Evolutionary conservation across 1,139 yeast genomes (phyloP), one percentile per base, ranked within the genome.

Genomic region (Zhuliangozyma parablackwelliae): DNA sequence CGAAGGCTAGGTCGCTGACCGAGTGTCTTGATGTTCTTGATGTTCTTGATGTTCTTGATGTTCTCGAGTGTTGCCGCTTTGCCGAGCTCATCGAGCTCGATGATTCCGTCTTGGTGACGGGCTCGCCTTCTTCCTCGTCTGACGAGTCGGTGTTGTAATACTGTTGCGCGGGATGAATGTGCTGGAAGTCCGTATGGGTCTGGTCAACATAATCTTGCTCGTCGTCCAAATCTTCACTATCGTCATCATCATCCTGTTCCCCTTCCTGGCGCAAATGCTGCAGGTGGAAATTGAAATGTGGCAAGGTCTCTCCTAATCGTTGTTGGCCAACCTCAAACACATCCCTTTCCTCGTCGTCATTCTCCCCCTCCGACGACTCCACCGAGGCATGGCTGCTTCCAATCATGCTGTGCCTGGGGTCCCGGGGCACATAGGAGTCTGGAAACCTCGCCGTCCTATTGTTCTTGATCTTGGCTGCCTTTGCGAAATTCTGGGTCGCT

Each of bases 401-500:
- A 42, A 20, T 13, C 30, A 35, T 30, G 2, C 29, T 13, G 12
- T 37, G 36, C 27, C 43, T 32, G 20, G 44, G 46, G 28, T 43
- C 44, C 12, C 34, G 35, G 3, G 45, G 43, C 6, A 10, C 30
- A 20, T 43, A 53, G 42, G 51, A 53, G 37, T 57, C 69, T 3
- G 69, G 66, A 36, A 62, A 59, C 26, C 65, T 48, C 3, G 60
- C 65, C 20, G 31, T 41, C 27, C 31, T 37, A 11, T 57, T 42
- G 35, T 56, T 54, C 34, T 42, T 40, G 25, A 51, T 39, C 36
- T 51, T 53, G 29, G 49, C 46, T 12, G 55, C 56, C 26, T 47
- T 45, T 29, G 57, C 55, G 30, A 61, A 44, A 36, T 55, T 63
- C 38, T 59, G 58, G 3, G 65, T 65, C 2, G 69, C 69, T 41